Evolutionary conservation across 306 rosid species (phyloP).

Genomic region (Cicer yamashitae): DNA sequence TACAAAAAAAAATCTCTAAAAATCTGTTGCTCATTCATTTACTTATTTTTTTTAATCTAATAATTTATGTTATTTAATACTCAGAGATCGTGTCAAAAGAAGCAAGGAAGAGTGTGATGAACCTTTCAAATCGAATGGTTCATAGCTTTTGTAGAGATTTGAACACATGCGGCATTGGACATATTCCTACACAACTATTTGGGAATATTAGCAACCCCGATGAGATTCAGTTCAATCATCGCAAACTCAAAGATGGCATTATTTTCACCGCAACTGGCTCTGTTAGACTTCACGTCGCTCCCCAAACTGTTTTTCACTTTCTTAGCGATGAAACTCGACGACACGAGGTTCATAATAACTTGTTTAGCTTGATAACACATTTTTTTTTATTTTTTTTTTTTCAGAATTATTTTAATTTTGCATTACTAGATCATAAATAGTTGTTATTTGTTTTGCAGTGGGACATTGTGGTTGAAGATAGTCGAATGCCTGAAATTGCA

Average conservation of each 20-base stretch:
- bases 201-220: background rate
- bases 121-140: conserved; percentile 63
- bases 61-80: background rate
- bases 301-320: conserved; percentile 48
- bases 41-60: background rate
- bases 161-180: background rate
- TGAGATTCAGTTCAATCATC: conserved; percentile 50
- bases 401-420: background rate
- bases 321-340: conserved; percentile 34
- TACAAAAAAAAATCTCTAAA: no score
- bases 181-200: background rate
- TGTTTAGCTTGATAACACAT: background rate
- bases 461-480: conserved; percentile 56
- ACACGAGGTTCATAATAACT: conserved; percentile 46
- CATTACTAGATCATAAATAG: background rate
- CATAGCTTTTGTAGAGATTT: conserved; percentile 52
- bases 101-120: conserved; percentile 49
- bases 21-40: background rate
- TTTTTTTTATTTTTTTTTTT: background rate
- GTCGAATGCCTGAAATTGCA: conserved; percentile 46
- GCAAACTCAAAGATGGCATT: conserved; percentile 45
- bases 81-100: conserved; percentile 48
- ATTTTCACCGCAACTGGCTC: conserved; percentile 55
- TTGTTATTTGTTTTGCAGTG: conserved; percentile 48
- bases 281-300: conserved; percentile 57